Evolutionary conservation across 2,329 filamentous ascomycete genomes (phyloP), one percentile per base, ranked within the genome.

Genomic region (Trichoderma breve): DNA sequence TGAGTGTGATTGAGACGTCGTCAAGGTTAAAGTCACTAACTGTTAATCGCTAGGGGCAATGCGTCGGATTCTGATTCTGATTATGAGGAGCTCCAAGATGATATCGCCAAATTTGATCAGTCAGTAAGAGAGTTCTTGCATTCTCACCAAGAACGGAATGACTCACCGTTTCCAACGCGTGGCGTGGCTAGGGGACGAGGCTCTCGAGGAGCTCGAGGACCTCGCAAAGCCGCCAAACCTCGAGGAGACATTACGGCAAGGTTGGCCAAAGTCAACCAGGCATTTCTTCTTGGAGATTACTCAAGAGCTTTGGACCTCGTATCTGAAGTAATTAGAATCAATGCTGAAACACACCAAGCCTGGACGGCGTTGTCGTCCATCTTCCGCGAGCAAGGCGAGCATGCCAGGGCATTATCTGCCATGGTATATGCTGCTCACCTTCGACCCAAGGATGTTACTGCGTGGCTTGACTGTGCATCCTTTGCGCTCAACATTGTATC

Each of bases 181-280:
- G 74, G 77, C 47, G 75, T 72, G 6, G 53, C 70, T 26, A 77
- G 78, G 30, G 78, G 77, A 21, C 76, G 77, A 69, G 77, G 82
- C 32, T 72, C 79, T 62, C 80, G 83, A 14, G 87, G 82, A 32
- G 72, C 79, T 60, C 80, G 83, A 15, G 87, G 87, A 7, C 87
- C 86, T 30, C 83, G 87, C 21, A 89, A 90, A 78, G 87, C 89
- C 28, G 90, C 88, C 9, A 91, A 93, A 78, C 91, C 90, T 18
- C 88, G 90, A 58, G 89, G 87, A 53, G 90, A 94, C 75, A 93
- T 94, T 79, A 93, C 91, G 76, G 84, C 88, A 53, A 84, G 91
- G 55, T 85, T 94, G 63, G 86, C 87, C 61, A 85, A 88, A 77
- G 92, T 93, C 3, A 92, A 90, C 72, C 86, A 90, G 73, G 88